Base-by-base conservation (phyloP, 768 basidiomycete species). In the Gymnopilus dilepis region DNA sequence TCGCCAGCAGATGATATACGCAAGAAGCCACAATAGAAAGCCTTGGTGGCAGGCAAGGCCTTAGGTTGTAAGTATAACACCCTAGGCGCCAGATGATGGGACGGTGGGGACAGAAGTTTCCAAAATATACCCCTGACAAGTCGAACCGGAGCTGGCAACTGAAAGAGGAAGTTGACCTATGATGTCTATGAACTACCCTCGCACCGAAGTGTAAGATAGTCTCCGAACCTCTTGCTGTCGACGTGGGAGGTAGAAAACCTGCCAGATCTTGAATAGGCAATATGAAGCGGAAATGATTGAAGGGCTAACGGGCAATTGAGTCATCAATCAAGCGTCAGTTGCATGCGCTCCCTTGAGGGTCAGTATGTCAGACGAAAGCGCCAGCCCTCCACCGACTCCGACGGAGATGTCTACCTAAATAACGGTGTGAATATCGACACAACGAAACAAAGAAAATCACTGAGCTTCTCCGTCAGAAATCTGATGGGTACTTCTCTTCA, bases 241-340 rank as follows among this genome's bases (percentile, higher is more conserved):
- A 26, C 38, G 15, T 38, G 22, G 15, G n/a, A 57, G 26, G n/a
- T 31, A 47, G n/a, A 15, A 45, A 47, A 57, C 52, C 52, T 17
- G n/a, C 21, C 7, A 19, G 21, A 31, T 51, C 33, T 30, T 21
- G 53, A 47, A 60, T 60, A 47, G 52, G 48, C 30, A 38, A 53
- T 51, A 61, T 40, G 53, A 56, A 48, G 40, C 53, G 47, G 60
- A 50, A 47, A 56, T 56, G 60, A 50, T 50, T 61, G 48, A 41
- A 53, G n/a, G 41, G 53, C 54, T 33, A 30, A 40, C 45, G 41
- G 19, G 48, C 37, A 42, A 37, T 45, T 31, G 47, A 22, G 50
- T 26, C 22, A 52, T 30, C 24, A 31, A 53, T 12, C 30, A n/a
- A 42, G 40, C 50, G 22, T 33, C 12, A 41, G 24, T 19, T 19